Percentiles rank a stretch among this genome's conserved stretches.
These are phyloP conservation scores for Rhododendron kiyosumense DNA, from an alignment of 148 eudicot genomes.

Conservation along the genomic window DNA sequence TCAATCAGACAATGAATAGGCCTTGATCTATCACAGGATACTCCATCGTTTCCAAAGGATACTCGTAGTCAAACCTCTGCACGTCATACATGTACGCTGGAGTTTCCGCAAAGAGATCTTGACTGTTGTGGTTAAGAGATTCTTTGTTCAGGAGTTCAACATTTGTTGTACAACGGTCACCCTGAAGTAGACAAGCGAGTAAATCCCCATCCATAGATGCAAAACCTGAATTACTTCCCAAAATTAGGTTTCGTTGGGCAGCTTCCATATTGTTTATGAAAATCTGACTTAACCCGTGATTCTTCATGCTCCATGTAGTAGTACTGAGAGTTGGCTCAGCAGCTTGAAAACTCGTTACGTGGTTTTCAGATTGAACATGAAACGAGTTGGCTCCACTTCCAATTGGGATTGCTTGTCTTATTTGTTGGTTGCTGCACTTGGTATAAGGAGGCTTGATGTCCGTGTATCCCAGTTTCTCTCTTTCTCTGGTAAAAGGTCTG, in stretches of 20 bases:
- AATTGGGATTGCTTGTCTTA: constrained; percentile 16
- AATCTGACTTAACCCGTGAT: constrained; percentile 28
- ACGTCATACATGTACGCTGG: constrained; percentile 29
- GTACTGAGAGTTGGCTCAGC: constrained; percentile 26
- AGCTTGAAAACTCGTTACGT: constrained; percentile 19
- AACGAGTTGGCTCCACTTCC: constrained; percentile 21
- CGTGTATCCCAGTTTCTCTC: constrained; percentile 17
- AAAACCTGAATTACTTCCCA: constrained; percentile 29
- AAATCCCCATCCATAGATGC: constrained; percentile 38
- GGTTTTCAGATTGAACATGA: constrained; percentile 23
- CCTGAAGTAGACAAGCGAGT: constrained; percentile 36
- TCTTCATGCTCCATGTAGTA: constrained; percentile 25
- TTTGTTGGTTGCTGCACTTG: constrained; percentile 17
- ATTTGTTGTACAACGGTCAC: constrained; percentile 30
- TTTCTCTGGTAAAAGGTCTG: constrained; percentile 32
- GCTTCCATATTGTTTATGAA: constrained; percentile 27
- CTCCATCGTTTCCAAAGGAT: constrained; percentile 46
- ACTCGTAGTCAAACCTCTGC: constrained; percentile 57
- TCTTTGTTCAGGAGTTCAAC: constrained; percentile 36
- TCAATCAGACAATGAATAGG: constrained; percentile 50
- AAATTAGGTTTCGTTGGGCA: constrained; percentile 26
- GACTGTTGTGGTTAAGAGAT: constrained; percentile 22
- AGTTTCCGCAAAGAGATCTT: constrained; percentile 40
- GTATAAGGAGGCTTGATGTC: constrained; percentile 25
- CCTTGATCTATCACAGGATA: constrained; percentile 70